These are phyloP conservation scores for Penicillium fuscoglaucum DNA, from an alignment of 2,329 filamentous ascomycete genomes.

Conservation along the genomic window DNA sequence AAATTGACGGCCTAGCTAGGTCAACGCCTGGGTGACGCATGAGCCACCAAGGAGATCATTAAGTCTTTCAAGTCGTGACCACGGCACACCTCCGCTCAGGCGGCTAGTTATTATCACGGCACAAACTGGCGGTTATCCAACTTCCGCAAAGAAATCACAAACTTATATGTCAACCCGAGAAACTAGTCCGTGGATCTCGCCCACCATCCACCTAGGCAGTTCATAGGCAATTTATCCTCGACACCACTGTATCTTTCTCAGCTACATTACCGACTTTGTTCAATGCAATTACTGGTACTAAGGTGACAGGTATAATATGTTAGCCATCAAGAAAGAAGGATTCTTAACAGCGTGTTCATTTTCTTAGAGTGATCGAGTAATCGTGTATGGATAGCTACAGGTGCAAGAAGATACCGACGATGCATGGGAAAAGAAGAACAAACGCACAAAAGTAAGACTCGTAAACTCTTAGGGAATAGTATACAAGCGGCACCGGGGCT, in stretches of 20 bases:
- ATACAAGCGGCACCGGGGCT: no score
- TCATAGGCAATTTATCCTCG: conserved; percentile 1
- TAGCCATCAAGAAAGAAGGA: no score
- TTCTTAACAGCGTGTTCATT: no score
- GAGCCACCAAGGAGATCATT: background rate
- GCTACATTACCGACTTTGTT: background rate
- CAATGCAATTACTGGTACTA: background rate
- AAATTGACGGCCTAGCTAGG: no score
- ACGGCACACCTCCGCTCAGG: background rate
- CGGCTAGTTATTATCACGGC: background rate
- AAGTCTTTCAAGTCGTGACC: conserved; percentile 1
- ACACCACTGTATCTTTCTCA: background rate
- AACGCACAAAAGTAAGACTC: no score
- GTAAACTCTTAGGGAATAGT: no score
- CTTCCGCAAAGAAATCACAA: conserved; percentile 1
- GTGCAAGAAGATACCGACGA: no score
- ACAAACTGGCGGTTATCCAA: background rate
- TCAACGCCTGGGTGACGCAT: no score
- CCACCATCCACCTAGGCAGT: background rate
- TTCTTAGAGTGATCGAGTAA: no score
- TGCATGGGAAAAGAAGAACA: no score
- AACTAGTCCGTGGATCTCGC: background rate
- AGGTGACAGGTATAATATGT: no score
- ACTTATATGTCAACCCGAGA: conserved; percentile 1
- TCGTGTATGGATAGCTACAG: no score